Evolutionary conservation across 1,284 basidiomycete species (phyloP).

Genomic region (Cutaneotrichosporon sp.): DNA sequence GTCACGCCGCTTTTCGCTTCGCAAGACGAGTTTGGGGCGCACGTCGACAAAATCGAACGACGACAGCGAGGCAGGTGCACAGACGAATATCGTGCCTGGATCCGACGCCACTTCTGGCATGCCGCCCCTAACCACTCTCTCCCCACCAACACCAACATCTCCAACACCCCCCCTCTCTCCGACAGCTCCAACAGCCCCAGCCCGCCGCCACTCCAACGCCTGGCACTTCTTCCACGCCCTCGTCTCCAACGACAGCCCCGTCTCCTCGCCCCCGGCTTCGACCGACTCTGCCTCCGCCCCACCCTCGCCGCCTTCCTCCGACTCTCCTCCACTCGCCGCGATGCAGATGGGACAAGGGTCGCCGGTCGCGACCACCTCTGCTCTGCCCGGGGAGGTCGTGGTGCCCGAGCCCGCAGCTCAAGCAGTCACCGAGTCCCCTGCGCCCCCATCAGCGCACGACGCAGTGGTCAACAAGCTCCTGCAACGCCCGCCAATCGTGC

Average conservation of each 20-base stretch:
- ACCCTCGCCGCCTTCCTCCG: neutral
- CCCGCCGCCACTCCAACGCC: neutral
- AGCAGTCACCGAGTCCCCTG: constrained; percentile 4
- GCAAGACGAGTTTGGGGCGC: neutral
- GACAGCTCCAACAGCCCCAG: neutral
- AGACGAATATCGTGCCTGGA: constrained; percentile 3
- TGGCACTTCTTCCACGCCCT: neutral
- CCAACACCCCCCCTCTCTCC: neutral
- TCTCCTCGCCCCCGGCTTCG: neutral
- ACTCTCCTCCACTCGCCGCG: neutral
- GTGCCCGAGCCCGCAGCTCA: neutral
- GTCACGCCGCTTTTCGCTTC: neutral
- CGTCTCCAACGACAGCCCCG: neutral
- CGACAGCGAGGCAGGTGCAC: neutral
- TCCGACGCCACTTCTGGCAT: neutral
- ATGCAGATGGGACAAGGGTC: neutral
- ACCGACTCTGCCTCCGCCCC: neutral
- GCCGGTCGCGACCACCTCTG: neutral
- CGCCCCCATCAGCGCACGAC: constrained; percentile 16
- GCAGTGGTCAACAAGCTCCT: constrained; percentile 15
- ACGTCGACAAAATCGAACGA: neutral
- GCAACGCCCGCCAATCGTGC: constrained; percentile 2
- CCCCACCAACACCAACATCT: neutral
- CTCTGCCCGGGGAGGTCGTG: neutral
- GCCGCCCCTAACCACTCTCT: neutral